Conservation (phyloP, 305 asterid species). For the Fraxinus latifolia region DNA sequence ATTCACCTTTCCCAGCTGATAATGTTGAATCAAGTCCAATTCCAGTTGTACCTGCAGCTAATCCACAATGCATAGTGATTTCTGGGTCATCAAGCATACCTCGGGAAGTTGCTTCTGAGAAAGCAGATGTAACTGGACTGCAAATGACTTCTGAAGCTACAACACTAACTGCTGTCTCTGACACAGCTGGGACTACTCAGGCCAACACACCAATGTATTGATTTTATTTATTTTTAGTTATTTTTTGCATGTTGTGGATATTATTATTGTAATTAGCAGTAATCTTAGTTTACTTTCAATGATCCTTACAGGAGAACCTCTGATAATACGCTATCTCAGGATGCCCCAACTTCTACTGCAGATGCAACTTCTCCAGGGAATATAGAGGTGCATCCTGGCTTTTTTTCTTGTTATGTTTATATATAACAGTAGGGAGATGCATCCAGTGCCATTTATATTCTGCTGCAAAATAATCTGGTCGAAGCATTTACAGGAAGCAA, state of each 20-base stretch:
- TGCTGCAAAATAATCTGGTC: slow-evolving; percentile 17
- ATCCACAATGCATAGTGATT: slow-evolving; percentile 35
- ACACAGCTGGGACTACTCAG: slow-evolving; percentile 34
- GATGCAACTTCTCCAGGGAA: slow-evolving; percentile 35
- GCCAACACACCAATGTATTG: slow-evolving; percentile 45
- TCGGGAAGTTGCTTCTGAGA: slow-evolving; percentile 39
- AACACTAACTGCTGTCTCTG: slow-evolving; percentile 31
- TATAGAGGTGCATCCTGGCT: slow-evolving; percentile 45
- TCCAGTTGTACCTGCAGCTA: slow-evolving; percentile 47
- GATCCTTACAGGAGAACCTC: slow-evolving; percentile 42
- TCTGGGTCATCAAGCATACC: slow-evolving; percentile 47
- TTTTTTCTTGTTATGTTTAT: slow-evolving; percentile 13
- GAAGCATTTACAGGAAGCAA: slow-evolving; percentile 49
- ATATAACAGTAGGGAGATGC: not conserved
- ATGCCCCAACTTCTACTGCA: slow-evolving; percentile 39
- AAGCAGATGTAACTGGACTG: slow-evolving; percentile 34
- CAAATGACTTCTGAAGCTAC: slow-evolving; percentile 42
- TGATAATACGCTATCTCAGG: slow-evolving; percentile 40
- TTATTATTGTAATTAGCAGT: slow-evolving; percentile 21
- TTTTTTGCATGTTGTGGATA: slow-evolving; percentile 7
- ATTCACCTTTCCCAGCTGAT: slow-evolving; percentile 37
- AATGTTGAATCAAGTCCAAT: slow-evolving; percentile 51
- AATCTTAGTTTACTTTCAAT: slow-evolving; percentile 22
- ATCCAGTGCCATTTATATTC: not conserved
- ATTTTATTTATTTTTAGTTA: slow-evolving; percentile 12